Evolutionary conservation across 768 basidiomycete species (phyloP), one percentile per base, ranked within the genome.

Genomic region (Agrocybe pediades): DNA sequence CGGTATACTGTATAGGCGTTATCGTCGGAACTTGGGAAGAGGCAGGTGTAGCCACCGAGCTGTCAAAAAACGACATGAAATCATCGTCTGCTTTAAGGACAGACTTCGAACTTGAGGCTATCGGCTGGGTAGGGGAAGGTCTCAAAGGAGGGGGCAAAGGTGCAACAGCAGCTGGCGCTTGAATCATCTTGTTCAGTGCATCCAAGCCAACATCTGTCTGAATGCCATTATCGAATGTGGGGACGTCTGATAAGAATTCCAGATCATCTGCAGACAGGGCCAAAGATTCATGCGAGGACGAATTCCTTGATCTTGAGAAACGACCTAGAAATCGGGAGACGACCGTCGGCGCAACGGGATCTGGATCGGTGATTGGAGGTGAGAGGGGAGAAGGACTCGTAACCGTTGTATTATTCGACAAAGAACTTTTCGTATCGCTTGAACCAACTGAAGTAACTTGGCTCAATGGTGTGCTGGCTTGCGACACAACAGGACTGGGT

Each of bases 311-410:
- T 23, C 70, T 80, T 7, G 84, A 85, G 67, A 95, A 90, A 44
- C 90, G 83, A 46, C 80, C 84, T 44, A 94, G 75, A 66, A 95
- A 95, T 4, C 93, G 83, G 9, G 92, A 91, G 26, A 95, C 89
- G 7, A 83, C 90, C 0, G 93, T 91, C 24, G 82, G 74, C 13
- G 78, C 33, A 4, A 36, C 65, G 4, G 75, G 63, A 27, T 61
- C 59, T 15, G 65, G 60, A 19, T 69, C 68, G 26, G 33, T 11
- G n/a, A 57, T 52, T 20, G 59, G 21, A 20, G 59, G 50, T 20
- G 65, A 45, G 9, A 26, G 24, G 6, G 47, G 41, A 3, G 41
- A 23, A 17, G 46, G 29, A 17, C n/a, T n/a, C n/a, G 42, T 21
- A 13, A 15, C 43, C 13, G 45, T 20, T 9, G 33, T 41, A 17